Percentiles rank a stretch among this genome's conserved stretches.
Evolutionary conservation across 75 land plant species (phyloP).

Genomic region (Ceratopteris richardii): DNA sequence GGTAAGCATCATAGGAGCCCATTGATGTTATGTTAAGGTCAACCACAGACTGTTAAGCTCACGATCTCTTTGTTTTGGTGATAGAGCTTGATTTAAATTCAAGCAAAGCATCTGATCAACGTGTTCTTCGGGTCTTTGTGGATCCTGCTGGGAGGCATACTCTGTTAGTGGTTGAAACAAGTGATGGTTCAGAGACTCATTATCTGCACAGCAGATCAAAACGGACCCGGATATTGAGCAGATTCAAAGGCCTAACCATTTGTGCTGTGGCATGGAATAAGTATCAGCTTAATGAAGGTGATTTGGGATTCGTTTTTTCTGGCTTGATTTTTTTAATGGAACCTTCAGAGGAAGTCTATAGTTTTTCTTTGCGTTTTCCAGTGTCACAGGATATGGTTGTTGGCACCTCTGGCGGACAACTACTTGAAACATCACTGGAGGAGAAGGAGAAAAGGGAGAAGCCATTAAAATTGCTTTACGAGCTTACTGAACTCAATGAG

Average conservation of each 20-base stretch:
- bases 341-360: no score
- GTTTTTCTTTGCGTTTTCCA: not conserved
- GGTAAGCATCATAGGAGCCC: conserved; percentile 37
- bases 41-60: not conserved
- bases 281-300: conserved; percentile 85
- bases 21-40: not conserved
- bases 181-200: conserved; percentile 62
- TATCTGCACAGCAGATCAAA: conserved; percentile 88
- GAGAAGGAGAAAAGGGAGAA: conserved; percentile 97
- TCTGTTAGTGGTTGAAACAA: conserved; percentile 51
- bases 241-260: conserved; percentile 62
- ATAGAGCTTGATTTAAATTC: conserved; percentile 78
- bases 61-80: not conserved
- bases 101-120: conserved; percentile 63
- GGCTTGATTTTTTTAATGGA: no score
- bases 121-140: conserved; percentile 80
- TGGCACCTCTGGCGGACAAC: conserved; percentile 80
- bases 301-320: not conserved
- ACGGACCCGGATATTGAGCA: conserved; percentile 56
- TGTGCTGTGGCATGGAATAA: conserved; percentile 92
- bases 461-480: conserved; percentile 66
- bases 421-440: conserved; percentile 74
- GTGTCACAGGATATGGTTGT: conserved; percentile 74
- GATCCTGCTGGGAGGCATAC: conserved; percentile 97
- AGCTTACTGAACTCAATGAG: conserved; percentile 74